These are phyloP conservation scores for Gigaspora rosea DNA, from an alignment of 192 early-diverging fungal species.

Conservation along the genomic window DNA sequence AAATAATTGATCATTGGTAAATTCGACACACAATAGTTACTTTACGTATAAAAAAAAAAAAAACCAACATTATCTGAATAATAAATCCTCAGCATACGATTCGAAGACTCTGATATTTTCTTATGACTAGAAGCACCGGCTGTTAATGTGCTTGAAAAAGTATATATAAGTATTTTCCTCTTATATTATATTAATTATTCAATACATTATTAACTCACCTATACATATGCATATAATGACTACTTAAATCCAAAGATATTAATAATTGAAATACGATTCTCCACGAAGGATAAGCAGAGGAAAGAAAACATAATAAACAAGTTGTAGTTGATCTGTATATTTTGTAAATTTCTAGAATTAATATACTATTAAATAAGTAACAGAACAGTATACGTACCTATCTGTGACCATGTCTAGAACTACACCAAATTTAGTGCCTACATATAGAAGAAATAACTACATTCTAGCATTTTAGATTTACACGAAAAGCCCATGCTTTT, in stretches of 20 bases:
- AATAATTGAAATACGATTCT: slow-evolving; percentile 88
- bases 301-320: slow-evolving; percentile 85
- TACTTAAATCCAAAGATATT: slow-evolving; percentile 90
- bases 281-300: slow-evolving; percentile 63
- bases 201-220: slow-evolving; percentile 48
- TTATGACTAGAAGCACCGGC: slow-evolving; percentile 91
- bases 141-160: slow-evolving; percentile 64
- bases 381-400: slow-evolving; percentile 48
- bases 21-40: not conserved
- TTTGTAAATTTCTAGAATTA: slow-evolving; percentile 16
- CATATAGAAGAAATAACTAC: slow-evolving; percentile 9
- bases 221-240: slow-evolving; percentile 99
- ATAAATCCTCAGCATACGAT: slow-evolving; percentile 83
- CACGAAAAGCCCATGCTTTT: not conserved
- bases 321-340: slow-evolving; percentile 79
- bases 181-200: not conserved
- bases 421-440: slow-evolving; percentile 89
- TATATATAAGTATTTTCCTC: not conserved
- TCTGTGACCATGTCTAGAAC: slow-evolving; percentile 99
- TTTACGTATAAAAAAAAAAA: not conserved
- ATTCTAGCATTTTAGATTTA: not conserved
- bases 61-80: slow-evolving; percentile 81
- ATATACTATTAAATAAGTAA: slow-evolving; percentile 3
- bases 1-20: not conserved
- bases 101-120: slow-evolving; percentile 70